These are phyloP conservation scores for Exsudoporus floridanus DNA, from an alignment of 1,284 basidiomycete species.

Conservation along the genomic window DNA sequence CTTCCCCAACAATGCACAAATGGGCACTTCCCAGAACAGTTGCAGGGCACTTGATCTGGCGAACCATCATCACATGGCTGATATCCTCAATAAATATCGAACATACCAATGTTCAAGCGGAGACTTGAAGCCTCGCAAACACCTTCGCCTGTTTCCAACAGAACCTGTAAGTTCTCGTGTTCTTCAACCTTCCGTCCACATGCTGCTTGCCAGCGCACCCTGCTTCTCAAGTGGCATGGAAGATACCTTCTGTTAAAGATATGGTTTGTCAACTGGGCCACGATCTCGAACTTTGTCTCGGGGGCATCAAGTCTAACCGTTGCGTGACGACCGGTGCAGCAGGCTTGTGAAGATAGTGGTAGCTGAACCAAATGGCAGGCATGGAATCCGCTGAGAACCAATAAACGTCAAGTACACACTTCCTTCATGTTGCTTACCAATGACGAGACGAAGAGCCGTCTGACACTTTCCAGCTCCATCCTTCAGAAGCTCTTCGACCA, in stretches of 20 bases:
- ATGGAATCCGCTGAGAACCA: slow-evolving; percentile 39
- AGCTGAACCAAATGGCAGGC: slow-evolving; percentile 44
- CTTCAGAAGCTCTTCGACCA: slow-evolving; percentile 41
- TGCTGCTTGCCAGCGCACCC: slow-evolving; percentile 42
- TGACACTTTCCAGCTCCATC: slow-evolving; percentile 43
- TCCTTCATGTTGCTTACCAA: slow-evolving; percentile 35
- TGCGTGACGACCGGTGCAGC: slow-evolving; percentile 37
- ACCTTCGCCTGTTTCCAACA: slow-evolving; percentile 39
- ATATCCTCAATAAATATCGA: neutral
- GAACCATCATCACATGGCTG: neutral
- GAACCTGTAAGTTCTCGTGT: slow-evolving; percentile 33
- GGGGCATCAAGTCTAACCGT: slow-evolving; percentile 40
- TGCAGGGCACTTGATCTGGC: slow-evolving; percentile 9
- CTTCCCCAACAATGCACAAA: neutral
- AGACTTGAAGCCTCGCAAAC: slow-evolving; percentile 40
- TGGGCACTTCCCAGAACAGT: slow-evolving; percentile 3
- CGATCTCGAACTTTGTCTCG: slow-evolving; percentile 33
- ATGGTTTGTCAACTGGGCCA: slow-evolving; percentile 47
- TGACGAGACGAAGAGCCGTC: slow-evolving; percentile 43
- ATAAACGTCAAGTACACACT: neutral
- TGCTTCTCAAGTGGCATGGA: slow-evolving; percentile 34
- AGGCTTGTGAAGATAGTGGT: slow-evolving; percentile 38
- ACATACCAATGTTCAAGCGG: slow-evolving; percentile 42
- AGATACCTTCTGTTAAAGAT: slow-evolving; percentile 45
- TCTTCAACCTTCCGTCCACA: slow-evolving; percentile 43